Base-by-base conservation (phyloP, 176 grass and related monocot species). In the Avena eriantha region DNA sequence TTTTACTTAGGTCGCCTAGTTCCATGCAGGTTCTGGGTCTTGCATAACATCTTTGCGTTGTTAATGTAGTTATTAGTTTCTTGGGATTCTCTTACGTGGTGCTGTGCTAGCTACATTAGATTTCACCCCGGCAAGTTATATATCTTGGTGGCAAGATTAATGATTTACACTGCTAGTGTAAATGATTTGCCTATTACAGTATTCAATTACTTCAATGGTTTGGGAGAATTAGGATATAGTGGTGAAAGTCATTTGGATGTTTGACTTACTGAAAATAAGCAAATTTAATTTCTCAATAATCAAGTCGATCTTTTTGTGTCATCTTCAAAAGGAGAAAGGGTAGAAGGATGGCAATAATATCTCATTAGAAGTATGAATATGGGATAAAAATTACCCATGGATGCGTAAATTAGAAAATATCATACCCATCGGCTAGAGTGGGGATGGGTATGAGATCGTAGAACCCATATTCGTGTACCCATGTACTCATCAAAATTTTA, bases 171-270 rank as follows among this genome's bases (percentile, higher is more conserved):
- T 17, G 63, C 26, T 10, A 10, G 13, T 66, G 13, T 15, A 29
- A 29, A 29, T 15, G 12, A 15, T 1, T 64, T 64, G 10, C 12
- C 4, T 29, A 26, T 64, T 15, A 26, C 4, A 64, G 1, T 7
- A 64, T 64, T 54, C 51, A 54, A 6, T 54, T 69, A 68, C 13
- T 8, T 31, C 22, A 13, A 17, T 21, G 5, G 64, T 67, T 67
- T 49, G 79, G 79, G 64, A 48, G 77, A 65, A 63, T 81, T n/a
- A 47, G 13, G 43, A 8, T 68, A 51, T 17, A 35, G 45, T 53
- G 4, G 2, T 68, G 24, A 65, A 21, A 48, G n/a, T 29, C 60
- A 79, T 47, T 65, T 65, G 18, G 8, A 5, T 47, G 21, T 1
- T 46, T 48, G 13, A 23, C 7, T 47, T 47, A 24, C 67, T 39